Evolutionary conservation across 306 rosid genomes (phyloP).

Genomic region (Casuarina glauca): DNA sequence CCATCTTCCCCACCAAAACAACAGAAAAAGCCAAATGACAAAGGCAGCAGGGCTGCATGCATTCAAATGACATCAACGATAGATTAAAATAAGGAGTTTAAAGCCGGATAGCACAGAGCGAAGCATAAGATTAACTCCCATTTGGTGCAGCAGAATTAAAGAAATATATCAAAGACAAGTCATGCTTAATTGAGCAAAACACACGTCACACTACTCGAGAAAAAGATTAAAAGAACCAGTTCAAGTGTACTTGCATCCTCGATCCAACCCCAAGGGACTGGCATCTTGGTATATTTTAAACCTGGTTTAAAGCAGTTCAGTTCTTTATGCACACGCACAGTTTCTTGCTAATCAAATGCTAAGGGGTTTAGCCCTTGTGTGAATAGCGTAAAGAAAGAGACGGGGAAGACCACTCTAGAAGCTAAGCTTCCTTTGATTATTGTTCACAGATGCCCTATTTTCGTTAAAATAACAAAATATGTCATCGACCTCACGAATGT

Average conservation of each 20-base stretch:
- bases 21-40: neutral
- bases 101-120: neutral
- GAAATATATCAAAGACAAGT: slow-evolving; percentile 5
- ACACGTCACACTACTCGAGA: slow-evolving; percentile 39
- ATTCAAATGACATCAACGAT: neutral
- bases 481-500: slow-evolving; percentile 31
- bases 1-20: neutral
- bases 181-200: slow-evolving; percentile 9
- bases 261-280: slow-evolving; percentile 37
- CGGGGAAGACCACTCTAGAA: neutral
- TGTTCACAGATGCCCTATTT: neutral
- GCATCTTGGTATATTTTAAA: slow-evolving; percentile 18
- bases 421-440: neutral
- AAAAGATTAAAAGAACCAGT: slow-evolving; percentile 36
- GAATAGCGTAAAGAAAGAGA: neutral
- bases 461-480: neutral
- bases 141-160: neutral
- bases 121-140: neutral
- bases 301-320: slow-evolving; percentile 27
- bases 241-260: slow-evolving; percentile 65
- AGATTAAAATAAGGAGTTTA: neutral
- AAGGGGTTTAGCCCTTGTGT: slow-evolving; percentile 6
- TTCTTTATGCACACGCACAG: slow-evolving; percentile 32
- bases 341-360: slow-evolving; percentile 19
- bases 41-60: neutral